Evolutionary conservation across 192 early-diverging fungal genomes (phyloP).

Genomic region (Mortierella claussenii): DNA sequence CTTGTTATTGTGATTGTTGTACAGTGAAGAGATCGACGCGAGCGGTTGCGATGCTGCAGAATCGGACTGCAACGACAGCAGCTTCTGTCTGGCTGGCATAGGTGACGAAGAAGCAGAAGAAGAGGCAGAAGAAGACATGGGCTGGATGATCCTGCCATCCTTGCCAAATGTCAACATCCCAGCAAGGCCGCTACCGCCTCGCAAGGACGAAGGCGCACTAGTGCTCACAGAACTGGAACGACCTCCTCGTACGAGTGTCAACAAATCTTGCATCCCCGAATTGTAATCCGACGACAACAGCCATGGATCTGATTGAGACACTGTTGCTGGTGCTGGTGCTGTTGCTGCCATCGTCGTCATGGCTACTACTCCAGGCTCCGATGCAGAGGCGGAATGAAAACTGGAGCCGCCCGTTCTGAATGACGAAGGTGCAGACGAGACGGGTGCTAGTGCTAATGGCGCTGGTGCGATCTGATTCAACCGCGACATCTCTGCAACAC

Average conservation of each 20-base stretch:
- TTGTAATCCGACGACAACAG: slow-evolving; percentile 47
- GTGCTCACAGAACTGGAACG: slow-evolving; percentile 44
- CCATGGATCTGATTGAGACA: slow-evolving; percentile 24
- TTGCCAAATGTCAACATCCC: slow-evolving; percentile 29
- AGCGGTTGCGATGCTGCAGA: slow-evolving; percentile 2
- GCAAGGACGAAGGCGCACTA: slow-evolving; percentile 26
- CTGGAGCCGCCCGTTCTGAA: not conserved
- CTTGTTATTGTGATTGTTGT: slow-evolving; percentile 13
- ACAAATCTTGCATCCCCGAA: slow-evolving; percentile 45
- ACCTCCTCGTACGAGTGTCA: slow-evolving; percentile 45
- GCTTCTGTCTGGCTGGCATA: not conserved
- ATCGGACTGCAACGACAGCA: slow-evolving; percentile 20
- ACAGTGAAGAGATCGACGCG: slow-evolving; percentile 20
- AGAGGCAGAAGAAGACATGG: too few relatives aligned
- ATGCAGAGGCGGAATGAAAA: slow-evolving; percentile 2
- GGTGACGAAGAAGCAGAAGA: slow-evolving; percentile 10
- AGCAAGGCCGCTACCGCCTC: slow-evolving; percentile 8
- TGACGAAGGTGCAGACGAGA: not conserved
- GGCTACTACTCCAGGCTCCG: not conserved
- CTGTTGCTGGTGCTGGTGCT: not conserved
- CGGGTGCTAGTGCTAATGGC: too few relatives aligned
- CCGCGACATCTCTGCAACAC: slow-evolving; percentile 15
- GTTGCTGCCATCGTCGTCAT: not conserved
- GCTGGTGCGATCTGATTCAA: not conserved
- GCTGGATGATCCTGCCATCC: slow-evolving; percentile 27